Percentiles rank a stretch among this genome's conserved stretches.
Evolutionary conservation across 2,329 filamentous ascomycete genomes (phyloP).

Genomic region (Cytospora chrysosperma): DNA sequence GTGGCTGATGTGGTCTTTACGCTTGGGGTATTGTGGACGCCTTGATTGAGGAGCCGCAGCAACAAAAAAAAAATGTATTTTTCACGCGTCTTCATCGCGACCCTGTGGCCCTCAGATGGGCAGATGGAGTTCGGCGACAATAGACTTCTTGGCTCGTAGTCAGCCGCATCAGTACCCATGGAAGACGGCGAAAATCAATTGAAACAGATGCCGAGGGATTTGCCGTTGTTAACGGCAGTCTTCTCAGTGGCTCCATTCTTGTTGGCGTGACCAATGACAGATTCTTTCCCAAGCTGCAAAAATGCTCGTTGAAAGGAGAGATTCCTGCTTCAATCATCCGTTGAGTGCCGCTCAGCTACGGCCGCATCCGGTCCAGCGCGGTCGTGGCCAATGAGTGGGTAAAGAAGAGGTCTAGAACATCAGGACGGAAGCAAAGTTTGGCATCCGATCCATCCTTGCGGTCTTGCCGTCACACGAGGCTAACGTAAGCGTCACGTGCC

Average conservation of each 20-base stretch:
- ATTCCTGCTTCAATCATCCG: not conserved
- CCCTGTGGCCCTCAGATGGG: not conserved
- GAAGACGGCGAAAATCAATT: not conserved
- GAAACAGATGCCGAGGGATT: not conserved
- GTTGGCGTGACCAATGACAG: conserved; percentile 8
- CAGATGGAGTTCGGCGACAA: not conserved
- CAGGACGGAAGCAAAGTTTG: not conserved
- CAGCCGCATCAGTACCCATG: conserved; percentile 1
- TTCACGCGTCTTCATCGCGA: not conserved
- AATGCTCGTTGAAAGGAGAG: not conserved
- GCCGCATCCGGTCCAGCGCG: not conserved
- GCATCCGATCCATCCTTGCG: conserved; percentile 5
- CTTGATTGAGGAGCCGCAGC: conserved; percentile 1
- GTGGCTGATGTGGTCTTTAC: not conserved
- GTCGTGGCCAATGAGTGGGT: not conserved
- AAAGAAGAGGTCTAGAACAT: not conserved
- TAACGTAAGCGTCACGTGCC: conserved; percentile 20
- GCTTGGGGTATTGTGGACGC: not conserved
- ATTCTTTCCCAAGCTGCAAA: not conserved
- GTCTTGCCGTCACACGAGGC: conserved; percentile 6
- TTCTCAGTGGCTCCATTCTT: conserved; percentile 6
- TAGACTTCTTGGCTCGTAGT: conserved; percentile 4
- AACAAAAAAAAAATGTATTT: not conserved
- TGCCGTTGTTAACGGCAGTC: conserved; percentile 3
- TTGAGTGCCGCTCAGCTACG: not conserved